Base-by-base conservation (phyloP, 139 green algal genomes). In the Penium margaritaceum region DNA sequence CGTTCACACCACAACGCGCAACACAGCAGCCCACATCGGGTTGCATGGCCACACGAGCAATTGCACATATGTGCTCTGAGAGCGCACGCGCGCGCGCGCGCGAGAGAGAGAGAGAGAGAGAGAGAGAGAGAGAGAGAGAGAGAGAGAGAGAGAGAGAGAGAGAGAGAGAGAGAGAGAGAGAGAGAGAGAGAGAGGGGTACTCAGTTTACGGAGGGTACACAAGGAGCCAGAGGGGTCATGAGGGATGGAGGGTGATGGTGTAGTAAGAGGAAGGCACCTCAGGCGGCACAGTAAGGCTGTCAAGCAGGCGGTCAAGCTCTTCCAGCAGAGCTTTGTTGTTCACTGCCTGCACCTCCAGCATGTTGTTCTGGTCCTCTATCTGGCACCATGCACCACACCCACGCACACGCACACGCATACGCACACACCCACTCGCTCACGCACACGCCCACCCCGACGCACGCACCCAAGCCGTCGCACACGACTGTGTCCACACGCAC, bases 301-400 rank as follows among this genome's bases (percentile, higher is more conserved):
- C 29, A 1, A 84, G 76, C 4, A 82, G 76, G 30, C 15, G 43
- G 21, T 72, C 75, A 7, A 82, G 34, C 76, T 85, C 75, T 7
- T 60, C 76, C 17, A 84, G 57, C 7, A 82, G 75, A 35, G 35
- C 63, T 12, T 53, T 29, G 43, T 67, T 84, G 39, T 82, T 82
- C 17, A 29, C 17, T 15, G 61, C 74, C 43, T 82, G 76, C 75
- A 68, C 27, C 55, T 82, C 63, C 60, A 82, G 74, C 61, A 39
- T 66, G 76, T 82, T 82, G 75, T 82, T 82, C 17, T 36, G 35
- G n/a, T 24, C 47, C 75, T 82, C 76, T 3, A 82, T 82, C 68
- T 78, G 68, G 19, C n/a, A n/a, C n/a, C n/a, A n/a, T n/a, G n/a
- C n/a, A n/a, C n/a, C n/a, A n/a, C n/a, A n/a, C n/a, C n/a, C n/a